Evolutionary conservation across 176 grass and related monocot species (phyloP), one percentile per base, ranked within the genome.

Genomic region (Cenchrus fungigraminus): DNA sequence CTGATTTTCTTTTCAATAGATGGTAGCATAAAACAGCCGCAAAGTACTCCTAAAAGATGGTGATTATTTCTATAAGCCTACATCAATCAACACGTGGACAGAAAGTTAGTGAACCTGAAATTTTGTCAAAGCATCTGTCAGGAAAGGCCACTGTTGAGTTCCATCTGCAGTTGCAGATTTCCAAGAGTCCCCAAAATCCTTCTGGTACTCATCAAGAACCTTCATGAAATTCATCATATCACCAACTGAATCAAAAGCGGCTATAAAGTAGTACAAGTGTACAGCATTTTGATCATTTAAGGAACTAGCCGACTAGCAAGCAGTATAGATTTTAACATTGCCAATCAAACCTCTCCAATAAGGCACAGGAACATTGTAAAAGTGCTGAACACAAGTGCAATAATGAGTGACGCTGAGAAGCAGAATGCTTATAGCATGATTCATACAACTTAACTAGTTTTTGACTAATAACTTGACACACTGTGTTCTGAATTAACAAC

Each of bases 161-260:
- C 81, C 71, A 94, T 99, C 97, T 43, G 78, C 68, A 67, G 82
- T 82, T 19, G 86, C 86, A 83, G 58, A 68, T 91, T 86, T 92
- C 94, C 88, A 96, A 14, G 90, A 88, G 63, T 99, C 94, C 56
- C 93, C 96, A 91, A 94, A 98, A 87, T 89, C 70, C 83, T 99
- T 99, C 80, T 97, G 94, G 88, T 99, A 99, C 89, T 99, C 97
- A 79, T 99, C 97, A 77, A 99, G 88, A 55, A 99, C 94, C 97
- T 99, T 84, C 80, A 94, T 32, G 65, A 73, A 81, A 83, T 80
- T 34, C 3, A 73, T 58, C 47, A 22, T 61, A 77, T 71, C 19
- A 19, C 65, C 31, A 57, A 76, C 14, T 65, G 50, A 56, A 68
- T 71, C 50, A 64, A 59, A 84, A 74, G 40, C 37, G 40, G 74